Evolutionary conservation across 306 rosid species (phyloP), one percentile per base, ranked within the genome.

Genomic region (Fragaria ananassa): DNA sequence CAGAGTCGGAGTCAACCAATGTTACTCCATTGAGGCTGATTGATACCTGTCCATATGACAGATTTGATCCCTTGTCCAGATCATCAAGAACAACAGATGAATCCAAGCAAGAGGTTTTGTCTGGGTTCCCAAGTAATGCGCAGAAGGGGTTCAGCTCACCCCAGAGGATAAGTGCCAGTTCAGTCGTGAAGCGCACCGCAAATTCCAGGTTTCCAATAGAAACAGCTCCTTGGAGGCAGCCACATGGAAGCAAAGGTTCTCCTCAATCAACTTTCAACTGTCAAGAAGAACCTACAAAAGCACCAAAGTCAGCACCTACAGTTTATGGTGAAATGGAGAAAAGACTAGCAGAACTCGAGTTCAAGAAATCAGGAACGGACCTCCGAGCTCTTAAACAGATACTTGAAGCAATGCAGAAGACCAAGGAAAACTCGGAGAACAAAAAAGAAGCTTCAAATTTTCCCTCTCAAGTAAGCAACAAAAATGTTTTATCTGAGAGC

Each of bases 351-450:
- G 85, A 87, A 60, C 96, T 94, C 7, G 97, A 94, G 81, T 94
- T 94, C 83, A 94, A 86, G 72, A 92, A 89, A 83, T 92, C 98
- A 13, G 97, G 97, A 63, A 94, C 88, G 85, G 97, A 94, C 81
- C 98, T 90, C 74, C 80, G 98, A 83, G 98, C 97, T 75, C 93
- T 94, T 46, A 92, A 94, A 76, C 98, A 92, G 76, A 92, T 90
- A 82, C 95, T 94, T 68, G 93, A 89, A 76, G 88, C 92, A 65
- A 94, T 94, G 97, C 98, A 94, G 80, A 94, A 90, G 79, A 79
- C 79, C 2, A 65, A 82, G 75, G 91, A 80, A 74, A 41, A 82
- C 60, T 62, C 75, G 4, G 92, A 86, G 47, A 44, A 25, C 37
- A 77, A 87, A 84, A 83, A 85, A 77, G 96, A 85, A 75, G 81